A percentile compares a stretch with the other conserved stretches of the same genome.
Evolutionary conservation across 176 grass and related monocot species (phyloP).

Genomic region (Bolboschoenus planiculmis): DNA sequence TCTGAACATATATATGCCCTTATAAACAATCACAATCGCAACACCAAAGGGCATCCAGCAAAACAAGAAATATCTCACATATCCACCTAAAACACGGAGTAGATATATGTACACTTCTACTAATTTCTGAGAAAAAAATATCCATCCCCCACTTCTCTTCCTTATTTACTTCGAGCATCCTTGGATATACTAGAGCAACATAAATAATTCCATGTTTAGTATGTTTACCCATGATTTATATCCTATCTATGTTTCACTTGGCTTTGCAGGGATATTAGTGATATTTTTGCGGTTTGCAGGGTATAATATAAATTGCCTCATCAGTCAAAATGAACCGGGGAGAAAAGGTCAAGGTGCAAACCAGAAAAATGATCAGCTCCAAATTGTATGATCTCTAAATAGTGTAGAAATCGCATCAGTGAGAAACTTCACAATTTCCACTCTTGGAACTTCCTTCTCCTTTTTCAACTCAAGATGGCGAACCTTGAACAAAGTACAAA

Average conservation of each 20-base stretch:
- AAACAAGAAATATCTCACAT: neutral
- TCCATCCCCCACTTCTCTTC: neutral
- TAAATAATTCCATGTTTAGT: neutral
- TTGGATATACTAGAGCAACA: neutral
- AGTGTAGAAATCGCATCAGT: constrained; percentile 73
- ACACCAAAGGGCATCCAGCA: neutral
- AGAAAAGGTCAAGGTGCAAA: neutral
- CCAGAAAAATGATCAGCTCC: constrained; percentile 36
- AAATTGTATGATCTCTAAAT: constrained; percentile 78
- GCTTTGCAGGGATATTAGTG: neutral
- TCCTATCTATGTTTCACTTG: neutral
- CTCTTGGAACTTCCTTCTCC: constrained; percentile 71
- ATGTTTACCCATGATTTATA: neutral
- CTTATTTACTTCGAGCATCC: neutral
- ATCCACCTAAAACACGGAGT: neutral
- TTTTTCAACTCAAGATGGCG: constrained; percentile 83
- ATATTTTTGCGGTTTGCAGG: neutral
- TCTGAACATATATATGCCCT: neutral
- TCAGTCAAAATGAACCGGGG: constrained; percentile 23
- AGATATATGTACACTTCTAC: neutral
- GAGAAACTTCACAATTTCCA: constrained; percentile 68
- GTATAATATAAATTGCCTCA: neutral
- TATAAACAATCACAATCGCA: neutral
- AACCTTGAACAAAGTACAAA: constrained; percentile 43
- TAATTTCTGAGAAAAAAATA: neutral